phyloP scores from a whole-genome alignment of 192 early-diverging fungal genomes.

The Entomortierella beljakovae region DNA sequence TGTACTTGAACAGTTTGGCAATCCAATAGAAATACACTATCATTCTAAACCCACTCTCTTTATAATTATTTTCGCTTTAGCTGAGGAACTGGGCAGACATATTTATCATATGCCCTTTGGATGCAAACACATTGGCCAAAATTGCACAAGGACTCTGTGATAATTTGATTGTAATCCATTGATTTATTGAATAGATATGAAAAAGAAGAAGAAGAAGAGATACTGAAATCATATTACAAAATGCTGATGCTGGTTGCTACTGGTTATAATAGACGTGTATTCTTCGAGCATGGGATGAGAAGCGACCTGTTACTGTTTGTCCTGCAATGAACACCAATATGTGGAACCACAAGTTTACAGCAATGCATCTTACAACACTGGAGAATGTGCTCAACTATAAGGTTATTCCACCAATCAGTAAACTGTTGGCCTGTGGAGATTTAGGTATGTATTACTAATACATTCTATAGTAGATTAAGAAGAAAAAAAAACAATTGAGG shows the following conservation, averaged over 20 bases:
- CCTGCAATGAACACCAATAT: constrained; percentile 99
- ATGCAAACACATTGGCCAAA: constrained; percentile 95
- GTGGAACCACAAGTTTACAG: constrained; percentile 95
- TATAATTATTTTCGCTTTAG: too few species aligned
- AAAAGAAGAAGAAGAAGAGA: too few species aligned
- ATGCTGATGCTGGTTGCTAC: background rate
- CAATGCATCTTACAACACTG: constrained; percentile 71
- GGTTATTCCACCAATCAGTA: constrained; percentile 83
- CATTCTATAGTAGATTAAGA: background rate
- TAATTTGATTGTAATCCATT: constrained; percentile 87
- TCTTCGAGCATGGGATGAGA: constrained; percentile 88
- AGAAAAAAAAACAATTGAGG: too few species aligned
- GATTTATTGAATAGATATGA: too few species aligned
- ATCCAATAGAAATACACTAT: background rate
- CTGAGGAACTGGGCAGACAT: constrained; percentile 96
- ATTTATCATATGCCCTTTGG: constrained; percentile 89
- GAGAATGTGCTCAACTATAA: constrained; percentile 65
- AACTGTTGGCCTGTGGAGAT: constrained; percentile 94
- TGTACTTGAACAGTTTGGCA: background rate
- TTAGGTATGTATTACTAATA: constrained; percentile 59
- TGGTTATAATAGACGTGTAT: constrained; percentile 78
- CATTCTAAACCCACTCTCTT: background rate
- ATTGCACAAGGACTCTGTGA: constrained; percentile 92
- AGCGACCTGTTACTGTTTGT: constrained; percentile 78
- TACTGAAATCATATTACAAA: too few species aligned